Base-by-base conservation (phyloP, 805 yeast species). In the Starmera amethionina region DNA sequence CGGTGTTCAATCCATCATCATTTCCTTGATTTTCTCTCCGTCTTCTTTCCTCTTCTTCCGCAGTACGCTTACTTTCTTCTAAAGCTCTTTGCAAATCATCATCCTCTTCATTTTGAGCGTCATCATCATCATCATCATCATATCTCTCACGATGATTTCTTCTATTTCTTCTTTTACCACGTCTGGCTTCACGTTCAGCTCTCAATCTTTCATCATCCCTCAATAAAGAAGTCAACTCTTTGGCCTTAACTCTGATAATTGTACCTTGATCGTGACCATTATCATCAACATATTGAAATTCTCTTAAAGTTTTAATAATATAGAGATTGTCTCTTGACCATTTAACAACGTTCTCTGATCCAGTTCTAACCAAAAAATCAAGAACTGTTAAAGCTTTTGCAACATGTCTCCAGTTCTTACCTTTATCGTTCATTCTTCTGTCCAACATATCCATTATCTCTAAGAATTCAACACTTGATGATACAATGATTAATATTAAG, bases 381-480 rank as follows among this genome's bases (percentile, higher is more conserved):
- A 90, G 70, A n/a, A 90, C 79, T 2, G 95, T 82, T 46, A 90
- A 69, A 1, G 95, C 80, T 61, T 90, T 93, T 46, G 94, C 89
- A 38, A 90, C 89, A 59, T 90, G 98, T 49, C 96, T 75, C 97
- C 97, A 90, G 64, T 90, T 84, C 60, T 88, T 89, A 45, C 97
- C 97, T 67, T 89, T 89, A 58, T 90, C 97, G 56, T 90, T 90
- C 48, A 90, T 66, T 47, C 98, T 74, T 49, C 87, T 77, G 63
- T 90, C 97, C 35, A 90, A 63, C 81, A 90, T 87, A 55, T 90
- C 97, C 94, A 90, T 84, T 36, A 88, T 77, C 56, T 88, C 95
- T 54, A 87, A 70, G 52, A 88, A 78, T 51, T 86, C 94, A 7
- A 81, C 77, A 46, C 65, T 64, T 44, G 4, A 22, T 22, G 9